A percentile compares a stretch with the other conserved stretches of the same genome.
Evolutionary conservation across 2,329 filamentous ascomycete species (phyloP).

Genomic region (Colletotrichum sublineola): DNA sequence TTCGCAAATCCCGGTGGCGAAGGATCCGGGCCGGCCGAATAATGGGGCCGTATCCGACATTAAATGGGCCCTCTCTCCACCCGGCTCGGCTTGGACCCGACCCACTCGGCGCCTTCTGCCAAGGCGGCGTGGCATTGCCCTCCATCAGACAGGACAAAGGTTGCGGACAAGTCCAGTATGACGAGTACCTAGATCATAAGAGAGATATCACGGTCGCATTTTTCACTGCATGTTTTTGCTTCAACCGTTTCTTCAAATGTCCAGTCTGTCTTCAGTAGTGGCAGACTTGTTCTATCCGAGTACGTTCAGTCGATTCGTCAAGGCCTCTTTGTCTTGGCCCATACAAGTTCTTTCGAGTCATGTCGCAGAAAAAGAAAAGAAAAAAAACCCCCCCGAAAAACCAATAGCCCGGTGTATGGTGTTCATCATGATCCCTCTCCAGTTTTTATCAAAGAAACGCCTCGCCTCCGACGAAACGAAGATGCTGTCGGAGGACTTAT

Average conservation of each 20-base stretch:
- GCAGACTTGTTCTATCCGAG: not conserved
- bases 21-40: not conserved
- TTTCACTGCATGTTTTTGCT: too few species aligned
- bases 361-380: conserved; percentile 16
- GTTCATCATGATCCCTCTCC: conserved; percentile 15
- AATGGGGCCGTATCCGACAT: not conserved
- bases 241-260: conserved; percentile 11
- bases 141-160: too few species aligned
- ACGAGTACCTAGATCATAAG: too few species aligned
- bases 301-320: not conserved
- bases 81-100: not conserved
- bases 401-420: conserved; percentile 20
- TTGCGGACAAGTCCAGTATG: not conserved
- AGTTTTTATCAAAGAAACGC: conserved; percentile 17
- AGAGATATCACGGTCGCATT: too few species aligned
- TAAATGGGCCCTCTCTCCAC: not conserved
- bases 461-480: conserved; percentile 18
- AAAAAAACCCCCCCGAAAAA: not conserved
- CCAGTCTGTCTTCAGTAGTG: not conserved
- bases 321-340: conserved; percentile 15
- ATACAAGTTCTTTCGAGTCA: conserved; percentile 3
- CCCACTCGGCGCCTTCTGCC: not conserved
- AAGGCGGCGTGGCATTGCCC: too few species aligned
- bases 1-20: not conserved
- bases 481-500: conserved; percentile 6